A percentile compares a stretch with the other conserved stretches of the same genome.
Evolutionary conservation across 2,329 filamentous ascomycete genomes (phyloP).

Genomic region (Neoascochyta sp.): DNA sequence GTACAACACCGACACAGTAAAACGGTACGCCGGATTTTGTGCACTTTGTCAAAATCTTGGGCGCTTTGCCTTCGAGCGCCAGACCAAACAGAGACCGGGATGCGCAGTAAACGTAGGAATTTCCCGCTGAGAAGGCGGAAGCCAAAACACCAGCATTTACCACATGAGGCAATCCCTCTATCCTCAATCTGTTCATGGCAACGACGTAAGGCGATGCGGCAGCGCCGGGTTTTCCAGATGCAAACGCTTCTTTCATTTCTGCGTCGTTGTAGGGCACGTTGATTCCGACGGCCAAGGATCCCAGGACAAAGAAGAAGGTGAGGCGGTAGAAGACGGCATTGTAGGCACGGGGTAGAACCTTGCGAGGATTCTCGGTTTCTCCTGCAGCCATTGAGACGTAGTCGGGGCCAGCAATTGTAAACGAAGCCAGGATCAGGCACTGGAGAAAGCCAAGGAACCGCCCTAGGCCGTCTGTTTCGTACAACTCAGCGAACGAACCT

Average conservation of each 20-base stretch:
- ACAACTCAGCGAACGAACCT: slow-evolving; percentile 63
- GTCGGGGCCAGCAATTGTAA: slow-evolving; percentile 48
- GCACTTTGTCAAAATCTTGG: slow-evolving; percentile 52
- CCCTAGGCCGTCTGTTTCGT: slow-evolving; percentile 65
- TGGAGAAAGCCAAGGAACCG: slow-evolving; percentile 71
- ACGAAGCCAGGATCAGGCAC: slow-evolving; percentile 62
- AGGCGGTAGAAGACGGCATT: slow-evolving; percentile 78
- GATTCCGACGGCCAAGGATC: slow-evolving; percentile 65
- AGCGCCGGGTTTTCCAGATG: slow-evolving; percentile 58
- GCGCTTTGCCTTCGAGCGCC: slow-evolving; percentile 53
- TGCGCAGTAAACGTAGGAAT: slow-evolving; percentile 55
- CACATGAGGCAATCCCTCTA: slow-evolving; percentile 55
- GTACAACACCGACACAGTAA: slow-evolving; percentile 65
- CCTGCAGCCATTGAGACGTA: slow-evolving; percentile 50
- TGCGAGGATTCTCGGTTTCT: slow-evolving; percentile 46
- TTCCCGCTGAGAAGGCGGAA: slow-evolving; percentile 54
- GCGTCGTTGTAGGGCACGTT: slow-evolving; percentile 67
- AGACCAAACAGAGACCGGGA: slow-evolving; percentile 54
- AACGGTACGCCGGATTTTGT: slow-evolving; percentile 67
- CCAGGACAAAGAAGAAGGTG: slow-evolving; percentile 71
- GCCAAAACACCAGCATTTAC: slow-evolving; percentile 58
- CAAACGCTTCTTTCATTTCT: slow-evolving; percentile 59
- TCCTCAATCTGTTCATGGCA: slow-evolving; percentile 54
- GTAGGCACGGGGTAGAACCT: slow-evolving; percentile 65
- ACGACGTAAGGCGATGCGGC: slow-evolving; percentile 64